phyloP scores from a whole-genome alignment of 2,329 filamentous ascomycete species.

The Ascochyta pisi region DNA sequence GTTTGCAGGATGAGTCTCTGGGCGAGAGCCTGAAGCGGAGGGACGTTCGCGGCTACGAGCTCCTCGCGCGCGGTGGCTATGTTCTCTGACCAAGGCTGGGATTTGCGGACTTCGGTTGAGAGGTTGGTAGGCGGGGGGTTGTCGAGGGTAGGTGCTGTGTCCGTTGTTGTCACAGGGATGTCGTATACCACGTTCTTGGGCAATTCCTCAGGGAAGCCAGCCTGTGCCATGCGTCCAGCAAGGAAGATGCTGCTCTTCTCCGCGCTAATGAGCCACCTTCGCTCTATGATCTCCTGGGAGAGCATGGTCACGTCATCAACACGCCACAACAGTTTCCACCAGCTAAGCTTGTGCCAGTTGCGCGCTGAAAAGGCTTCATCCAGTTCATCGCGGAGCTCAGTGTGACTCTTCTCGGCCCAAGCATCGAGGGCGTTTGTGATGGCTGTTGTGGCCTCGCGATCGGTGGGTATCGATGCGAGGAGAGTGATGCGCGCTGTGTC shows the following conservation, averaged over 20 bases:
- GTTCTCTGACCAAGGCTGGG: conserved; percentile 72
- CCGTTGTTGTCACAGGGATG: conserved; percentile 23
- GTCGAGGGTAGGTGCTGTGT: conserved; percentile 28
- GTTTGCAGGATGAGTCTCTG: conserved; percentile 71
- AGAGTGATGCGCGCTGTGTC: conserved; percentile 51
- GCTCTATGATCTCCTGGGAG: conserved; percentile 76
- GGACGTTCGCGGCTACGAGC: conserved; percentile 51
- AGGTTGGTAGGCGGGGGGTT: conserved; percentile 27
- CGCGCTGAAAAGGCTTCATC: conserved; percentile 77
- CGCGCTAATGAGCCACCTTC: conserved; percentile 76
- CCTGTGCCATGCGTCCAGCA: conserved; percentile 75
- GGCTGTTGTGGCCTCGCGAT: conserved; percentile 52
- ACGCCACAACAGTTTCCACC: conserved; percentile 96
- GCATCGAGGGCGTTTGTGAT: conserved; percentile 67
- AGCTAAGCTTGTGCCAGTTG: conserved; percentile 80
- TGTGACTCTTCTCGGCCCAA: conserved; percentile 83
- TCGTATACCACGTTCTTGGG: conserved; percentile 6
- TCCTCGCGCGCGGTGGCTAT: conserved; percentile 72
- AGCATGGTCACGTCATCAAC: conserved; percentile 91
- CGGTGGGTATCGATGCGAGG: conserved; percentile 46
- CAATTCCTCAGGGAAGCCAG: conserved; percentile 56
- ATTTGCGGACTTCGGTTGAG: conserved; percentile 34
- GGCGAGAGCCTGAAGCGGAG: conserved; percentile 54
- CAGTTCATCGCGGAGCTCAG: conserved; percentile 81
- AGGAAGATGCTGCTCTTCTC: conserved; percentile 86